Conservation (phyloP, 306 rosid species). For the Medicago ruthenica region DNA sequence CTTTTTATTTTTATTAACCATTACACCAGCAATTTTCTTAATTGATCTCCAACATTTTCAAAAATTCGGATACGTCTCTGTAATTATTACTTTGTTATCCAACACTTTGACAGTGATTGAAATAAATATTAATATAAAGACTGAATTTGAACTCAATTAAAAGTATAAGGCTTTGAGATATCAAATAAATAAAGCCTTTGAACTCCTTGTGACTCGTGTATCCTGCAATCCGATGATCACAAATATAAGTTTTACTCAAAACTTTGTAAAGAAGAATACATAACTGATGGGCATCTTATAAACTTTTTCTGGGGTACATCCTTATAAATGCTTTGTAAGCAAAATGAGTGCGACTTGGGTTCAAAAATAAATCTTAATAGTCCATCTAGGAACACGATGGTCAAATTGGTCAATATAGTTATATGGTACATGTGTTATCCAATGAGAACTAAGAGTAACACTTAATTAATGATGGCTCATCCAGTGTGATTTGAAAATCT, state of each 20-base stretch:
- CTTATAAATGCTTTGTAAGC: neutral
- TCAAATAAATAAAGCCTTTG: neutral
- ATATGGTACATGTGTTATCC: slow-evolving; percentile 47
- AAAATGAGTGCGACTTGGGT: slow-evolving; percentile 13
- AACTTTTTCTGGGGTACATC: neutral
- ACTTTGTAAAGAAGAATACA: neutral
- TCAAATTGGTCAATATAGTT: slow-evolving; percentile 10
- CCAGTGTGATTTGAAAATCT: slow-evolving; percentile 36
- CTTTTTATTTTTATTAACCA: too few species aligned
- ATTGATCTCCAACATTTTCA: too few species aligned
- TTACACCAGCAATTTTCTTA: too few species aligned
- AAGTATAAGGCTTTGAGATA: neutral
- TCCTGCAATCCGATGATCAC: neutral
- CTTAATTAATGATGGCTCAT: slow-evolving; percentile 36
- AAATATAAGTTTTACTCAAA: neutral
- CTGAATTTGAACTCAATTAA: neutral
- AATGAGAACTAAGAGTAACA: slow-evolving; percentile 40
- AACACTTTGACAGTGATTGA: too few species aligned
- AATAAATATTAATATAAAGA: neutral
- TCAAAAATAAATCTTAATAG: slow-evolving; percentile 4
- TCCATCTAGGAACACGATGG: slow-evolving; percentile 27
- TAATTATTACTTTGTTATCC: too few species aligned
- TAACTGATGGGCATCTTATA: neutral
- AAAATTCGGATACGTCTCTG: too few species aligned
- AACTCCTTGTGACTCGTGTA: too few species aligned